Evolutionary conservation across 129 eudicot species (phyloP).

Genomic region (Gnaphalium uliginosum): DNA sequence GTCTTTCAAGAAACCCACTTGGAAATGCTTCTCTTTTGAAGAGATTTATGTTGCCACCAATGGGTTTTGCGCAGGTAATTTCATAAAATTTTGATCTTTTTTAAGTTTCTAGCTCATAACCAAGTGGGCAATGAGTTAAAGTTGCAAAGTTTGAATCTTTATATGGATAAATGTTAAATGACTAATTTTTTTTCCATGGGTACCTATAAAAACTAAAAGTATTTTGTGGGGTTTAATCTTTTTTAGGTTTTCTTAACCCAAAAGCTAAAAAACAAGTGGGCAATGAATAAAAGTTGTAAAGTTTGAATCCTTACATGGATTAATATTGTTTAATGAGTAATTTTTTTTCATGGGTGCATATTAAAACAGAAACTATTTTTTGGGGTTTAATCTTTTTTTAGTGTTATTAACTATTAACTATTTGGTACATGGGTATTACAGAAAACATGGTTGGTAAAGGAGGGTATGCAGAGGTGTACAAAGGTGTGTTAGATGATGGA

Average conservation of each 20-base stretch:
- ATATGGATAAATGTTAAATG: constrained; percentile 20
- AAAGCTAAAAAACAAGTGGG: constrained; percentile 11
- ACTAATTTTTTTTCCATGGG: constrained; percentile 19
- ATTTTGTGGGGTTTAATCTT: constrained; percentile 16
- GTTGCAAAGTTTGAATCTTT: constrained; percentile 26
- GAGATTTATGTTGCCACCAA: constrained; percentile 81
- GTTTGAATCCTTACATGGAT: constrained; percentile 25
- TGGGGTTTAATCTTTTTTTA: constrained; percentile 15
- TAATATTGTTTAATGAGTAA: constrained; percentile 9
- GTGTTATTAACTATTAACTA: not conserved
- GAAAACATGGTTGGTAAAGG: constrained; percentile 96
- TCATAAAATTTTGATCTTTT: not conserved
- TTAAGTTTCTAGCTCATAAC: not conserved
- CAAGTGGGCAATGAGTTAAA: constrained; percentile 14
- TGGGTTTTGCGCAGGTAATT: constrained; percentile 77
- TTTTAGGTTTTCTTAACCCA: not conserved
- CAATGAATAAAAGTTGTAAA: constrained; percentile 10
- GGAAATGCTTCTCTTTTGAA: constrained; percentile 87
- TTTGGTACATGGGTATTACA: constrained; percentile 34
- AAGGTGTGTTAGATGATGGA: constrained; percentile 77
- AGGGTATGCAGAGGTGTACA: constrained; percentile 97
- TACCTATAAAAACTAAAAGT: not conserved
- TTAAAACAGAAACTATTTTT: constrained; percentile 9
- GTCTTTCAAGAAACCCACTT: constrained; percentile 55
- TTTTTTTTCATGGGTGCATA: constrained; percentile 17